These are phyloP conservation scores for Mimosa bimucronata DNA, from an alignment of 306 rosid genomes.

Conservation along the genomic window DNA sequence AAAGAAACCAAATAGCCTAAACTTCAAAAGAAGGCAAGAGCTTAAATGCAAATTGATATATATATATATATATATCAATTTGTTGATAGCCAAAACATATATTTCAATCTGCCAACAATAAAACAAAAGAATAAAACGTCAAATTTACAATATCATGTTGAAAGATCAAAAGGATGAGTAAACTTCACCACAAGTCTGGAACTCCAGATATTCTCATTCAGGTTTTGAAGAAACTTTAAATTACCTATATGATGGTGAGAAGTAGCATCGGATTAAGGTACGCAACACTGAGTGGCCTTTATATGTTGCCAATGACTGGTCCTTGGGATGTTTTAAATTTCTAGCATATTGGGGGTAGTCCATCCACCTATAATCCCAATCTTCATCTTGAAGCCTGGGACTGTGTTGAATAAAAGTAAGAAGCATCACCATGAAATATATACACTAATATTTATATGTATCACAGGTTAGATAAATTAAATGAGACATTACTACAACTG, in stretches of 20 bases:
- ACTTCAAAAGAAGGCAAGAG: slow-evolving; percentile 12
- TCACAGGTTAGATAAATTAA: neutral
- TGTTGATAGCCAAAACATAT: neutral
- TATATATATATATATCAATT: slow-evolving; percentile 25
- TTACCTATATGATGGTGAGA: slow-evolving; percentile 25
- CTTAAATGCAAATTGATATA: slow-evolving; percentile 1
- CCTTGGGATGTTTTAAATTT: slow-evolving; percentile 12
- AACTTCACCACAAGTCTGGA: neutral
- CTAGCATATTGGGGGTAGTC: slow-evolving; percentile 8
- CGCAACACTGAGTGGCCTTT: slow-evolving; percentile 20
- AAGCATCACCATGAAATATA: neutral
- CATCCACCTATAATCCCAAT: slow-evolving; percentile 28
- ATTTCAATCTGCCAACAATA: no score
- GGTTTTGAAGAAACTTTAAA: neutral
- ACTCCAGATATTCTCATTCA: neutral
- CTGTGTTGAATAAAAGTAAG: slow-evolving; percentile 3
- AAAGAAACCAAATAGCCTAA: neutral
- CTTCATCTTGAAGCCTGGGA: neutral
- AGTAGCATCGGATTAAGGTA: slow-evolving; percentile 22
- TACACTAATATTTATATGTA: neutral
- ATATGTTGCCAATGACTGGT: slow-evolving; percentile 25
- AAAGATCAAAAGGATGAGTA: neutral
- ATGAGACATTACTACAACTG: neutral
- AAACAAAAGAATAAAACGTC: neutral
- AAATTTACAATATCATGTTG: neutral